Conservation (phyloP, 169 alveolate genomes). For the Babesia caballi region DNA sequence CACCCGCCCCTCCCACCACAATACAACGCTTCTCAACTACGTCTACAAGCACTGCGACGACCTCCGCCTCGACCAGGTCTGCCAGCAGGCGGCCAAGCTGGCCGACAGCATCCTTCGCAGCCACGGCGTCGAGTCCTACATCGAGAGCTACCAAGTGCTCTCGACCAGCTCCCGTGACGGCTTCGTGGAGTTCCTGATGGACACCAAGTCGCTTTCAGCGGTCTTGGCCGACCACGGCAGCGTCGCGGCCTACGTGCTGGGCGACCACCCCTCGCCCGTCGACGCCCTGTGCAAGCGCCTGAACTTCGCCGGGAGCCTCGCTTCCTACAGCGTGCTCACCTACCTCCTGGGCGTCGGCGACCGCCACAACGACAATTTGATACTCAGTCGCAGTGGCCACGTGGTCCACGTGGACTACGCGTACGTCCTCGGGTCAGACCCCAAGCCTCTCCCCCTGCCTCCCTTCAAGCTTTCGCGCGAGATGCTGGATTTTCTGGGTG, state of each 20-base stretch:
- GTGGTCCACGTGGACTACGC: conserved; percentile 99
- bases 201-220: conserved; percentile 57
- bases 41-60: conserved; percentile 94
- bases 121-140: conserved; percentile 86
- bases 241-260: conserved; percentile 6
- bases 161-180: conserved; percentile 83
- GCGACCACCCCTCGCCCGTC: neutral
- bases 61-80: conserved; percentile 91
- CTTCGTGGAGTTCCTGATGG: conserved; percentile 75
- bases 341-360: conserved; percentile 98
- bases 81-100: conserved; percentile 84
- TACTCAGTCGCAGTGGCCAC: conserved; percentile 89
- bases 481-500: conserved; percentile 85
- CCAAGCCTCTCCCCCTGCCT: conserved; percentile 63
- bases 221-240: conserved; percentile 16
- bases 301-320: conserved; percentile 92
- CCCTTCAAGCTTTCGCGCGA: conserved; percentile 71
- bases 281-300: neutral
- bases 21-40: neutral
- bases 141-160: conserved; percentile 83
- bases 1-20: neutral
- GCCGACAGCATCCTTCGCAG: conserved; percentile 86
- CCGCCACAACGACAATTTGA: conserved; percentile 96
- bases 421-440: conserved; percentile 91
- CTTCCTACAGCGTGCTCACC: conserved; percentile 96